These are phyloP conservation scores for Blepharisma undulans DNA, from an alignment of 169 alveolate species.

Conservation along the genomic window DNA sequence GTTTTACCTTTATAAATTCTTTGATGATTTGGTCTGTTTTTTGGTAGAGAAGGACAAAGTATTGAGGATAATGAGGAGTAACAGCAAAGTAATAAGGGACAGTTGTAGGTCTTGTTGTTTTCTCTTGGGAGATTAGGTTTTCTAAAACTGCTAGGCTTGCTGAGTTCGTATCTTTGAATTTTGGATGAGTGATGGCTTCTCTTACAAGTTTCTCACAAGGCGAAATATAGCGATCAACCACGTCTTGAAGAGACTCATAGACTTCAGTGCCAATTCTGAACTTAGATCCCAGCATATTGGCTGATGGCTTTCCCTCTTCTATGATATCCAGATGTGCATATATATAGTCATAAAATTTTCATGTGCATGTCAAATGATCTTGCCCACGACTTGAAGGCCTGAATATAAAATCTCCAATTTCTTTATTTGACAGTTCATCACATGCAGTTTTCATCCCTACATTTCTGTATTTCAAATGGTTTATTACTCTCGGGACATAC, in stretches of 20 bases:
- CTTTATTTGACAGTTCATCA: constrained; percentile 48
- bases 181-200: constrained; percentile 62
- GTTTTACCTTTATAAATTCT: constrained; percentile 79
- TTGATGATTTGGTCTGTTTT: constrained; percentile 52
- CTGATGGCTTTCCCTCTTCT: constrained; percentile 73
- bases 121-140: constrained; percentile 56
- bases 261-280: constrained; percentile 61
- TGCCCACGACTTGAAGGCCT: constrained; percentile 78
- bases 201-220: constrained; percentile 65
- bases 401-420: constrained; percentile 73
- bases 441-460: constrained; percentile 58
- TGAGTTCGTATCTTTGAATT: constrained; percentile 49
- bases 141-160: constrained; percentile 56
- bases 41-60: constrained; percentile 67
- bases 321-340: constrained; percentile 75
- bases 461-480: constrained; percentile 68
- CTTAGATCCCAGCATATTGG: constrained; percentile 62
- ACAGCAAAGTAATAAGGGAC: constrained; percentile 75
- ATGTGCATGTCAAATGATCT: constrained; percentile 68
- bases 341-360: constrained; percentile 67
- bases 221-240: constrained; percentile 65
- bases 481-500: constrained; percentile 62
- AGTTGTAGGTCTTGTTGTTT: constrained; percentile 45
- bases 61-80: constrained; percentile 70
- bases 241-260: constrained; percentile 71